Evolutionary conservation across 179 eudicot species (phyloP), one percentile per base, ranked within the genome.

Genomic region (Corrigiola litoralis): DNA sequence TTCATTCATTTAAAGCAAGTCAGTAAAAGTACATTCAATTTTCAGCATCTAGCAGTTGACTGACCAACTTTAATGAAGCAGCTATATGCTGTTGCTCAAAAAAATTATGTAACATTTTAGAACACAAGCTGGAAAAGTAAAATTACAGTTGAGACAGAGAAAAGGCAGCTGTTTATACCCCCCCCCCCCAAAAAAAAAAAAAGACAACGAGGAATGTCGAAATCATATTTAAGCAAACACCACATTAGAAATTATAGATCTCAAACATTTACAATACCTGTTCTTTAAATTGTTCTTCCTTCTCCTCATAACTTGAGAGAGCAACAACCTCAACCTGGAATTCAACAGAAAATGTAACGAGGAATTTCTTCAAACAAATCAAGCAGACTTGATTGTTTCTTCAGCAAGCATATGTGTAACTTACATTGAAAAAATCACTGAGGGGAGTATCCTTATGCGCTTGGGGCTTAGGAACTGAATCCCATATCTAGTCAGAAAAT

Each of bases 371-470:
- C 24, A 32, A 31, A 28, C 48, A 67, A 16, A 46, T 38, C 59
- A 45, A 25, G 27, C 21, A 9, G 29, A 54, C n/a, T 29, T 13
- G 25, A 57, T 4, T 57, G 21, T 13, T 16, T 33, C 40, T 37
- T 63, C 24, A 23, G 17, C n/a, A 34, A n/a, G 65, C 31, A 17
- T 20, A 52, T 10, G 24, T 44, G 16, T n/a, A 58, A 63, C 96
- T 87, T 84, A 91, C 99, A 82, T 91, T 91, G 67, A 95, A 95
- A 84, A 94, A 94, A 71, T 94, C 99, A 59, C 95, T 84, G 56
- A 94, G 61, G 10, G 90, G 99, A 46, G 99, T 94, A 50, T 88
- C 86, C 80, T 72, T 79, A 81, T 90, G 97, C 46, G 87, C 96
- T 74, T 84, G 75, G 61, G 99, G 99, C 83, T 94, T 94, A 29